Evolutionary conservation across 2,329 filamentous ascomycete species (phyloP).

Genomic region (Microdochium paspali): DNA sequence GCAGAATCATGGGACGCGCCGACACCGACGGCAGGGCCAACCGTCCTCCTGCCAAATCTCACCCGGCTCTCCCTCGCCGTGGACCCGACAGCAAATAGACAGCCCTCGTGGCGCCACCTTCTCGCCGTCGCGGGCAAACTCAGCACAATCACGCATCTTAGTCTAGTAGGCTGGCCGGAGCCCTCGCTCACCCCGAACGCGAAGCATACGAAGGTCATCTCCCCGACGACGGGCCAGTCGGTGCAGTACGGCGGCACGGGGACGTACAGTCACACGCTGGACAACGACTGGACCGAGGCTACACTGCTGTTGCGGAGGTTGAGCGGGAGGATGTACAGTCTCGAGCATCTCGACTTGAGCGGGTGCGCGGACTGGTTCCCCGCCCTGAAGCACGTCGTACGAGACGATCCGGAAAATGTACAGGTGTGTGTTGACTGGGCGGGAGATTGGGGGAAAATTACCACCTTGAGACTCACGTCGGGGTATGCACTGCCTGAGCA

Average conservation of each 20-base stretch:
- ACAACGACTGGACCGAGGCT: slow-evolving; percentile 51
- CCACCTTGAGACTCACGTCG: slow-evolving; percentile 30
- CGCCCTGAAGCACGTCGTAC: slow-evolving; percentile 27
- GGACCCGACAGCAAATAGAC: slow-evolving; percentile 20
- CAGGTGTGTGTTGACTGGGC: slow-evolving; percentile 41
- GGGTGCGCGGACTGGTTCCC: slow-evolving; percentile 47
- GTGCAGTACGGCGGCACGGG: slow-evolving; percentile 46
- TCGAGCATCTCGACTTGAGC: slow-evolving; percentile 53
- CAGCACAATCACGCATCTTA: slow-evolving; percentile 48
- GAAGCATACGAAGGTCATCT: slow-evolving; percentile 34
- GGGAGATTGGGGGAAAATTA: slow-evolving; percentile 42
- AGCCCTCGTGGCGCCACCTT: slow-evolving; percentile 49
- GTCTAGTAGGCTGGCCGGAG: slow-evolving; percentile 52
- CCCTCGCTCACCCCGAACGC: slow-evolving; percentile 48
- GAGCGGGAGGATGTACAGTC: slow-evolving; percentile 42
- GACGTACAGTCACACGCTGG: slow-evolving; percentile 46
- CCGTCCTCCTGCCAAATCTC: slow-evolving; percentile 41
- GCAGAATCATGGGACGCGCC: slow-evolving; percentile 46
- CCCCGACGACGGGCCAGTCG: slow-evolving; percentile 27
- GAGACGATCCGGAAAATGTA: slow-evolving; percentile 31
- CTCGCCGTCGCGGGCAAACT: slow-evolving; percentile 42
- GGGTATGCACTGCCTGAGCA: slow-evolving; percentile 28
- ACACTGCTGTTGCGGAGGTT: slow-evolving; percentile 44
- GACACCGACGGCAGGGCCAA: slow-evolving; percentile 14
- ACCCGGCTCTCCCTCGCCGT: slow-evolving; percentile 52